Base-by-base conservation (phyloP, 1,284 basidiomycete genomes). In the Termitomyces sp. region DNA sequence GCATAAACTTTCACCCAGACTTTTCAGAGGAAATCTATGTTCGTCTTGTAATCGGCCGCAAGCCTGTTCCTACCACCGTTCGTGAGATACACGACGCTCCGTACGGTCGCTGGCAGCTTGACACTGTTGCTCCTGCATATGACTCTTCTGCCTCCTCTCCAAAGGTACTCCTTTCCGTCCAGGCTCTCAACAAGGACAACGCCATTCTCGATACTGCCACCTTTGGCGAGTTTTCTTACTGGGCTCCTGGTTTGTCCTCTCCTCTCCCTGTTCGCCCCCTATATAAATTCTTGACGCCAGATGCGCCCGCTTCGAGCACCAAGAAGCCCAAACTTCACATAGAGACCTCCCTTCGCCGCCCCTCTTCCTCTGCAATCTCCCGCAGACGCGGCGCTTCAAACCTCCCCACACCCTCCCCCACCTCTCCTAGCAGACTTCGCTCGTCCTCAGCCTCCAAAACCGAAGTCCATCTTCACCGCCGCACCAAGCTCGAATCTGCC, bases 141-240 rank as follows among this genome's bases (percentile, higher is more conserved):
- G 68, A 72, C 38, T 57, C 65, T 28, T 64, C 68, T 48, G 68
- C 62, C n/a, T 57, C 68, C 31, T 66, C 67, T 10, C 56, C 66
- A 58, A 75, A 71, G 56, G 76, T 84, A 18, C 70, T 75, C 4
- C 70, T 89, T 45, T 77, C 79, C 6, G 78, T 86, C 13, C 83
- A 88, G 64, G 83, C 81, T 7, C 68, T 89, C 50, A 75, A 80
- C 64, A 66, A 72, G 35, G 68, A 77, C 19, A 77, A 79, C 51
- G 60, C 66, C 4, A 64, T 87, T 28, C 63, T 88, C 13, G 85
- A 88, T 60, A 76, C 81, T 0, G 74, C 82, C 51, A 72, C 80
- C 34, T 83, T 91, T 72, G 82, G 89, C 62, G 75, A 84, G 64
- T 84, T 92, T 72, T 74, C 77, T n/a, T 89, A 87, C 59, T 77